Conservation (phyloP, 305 asterid species). For the Fraxinus nigra region DNA sequence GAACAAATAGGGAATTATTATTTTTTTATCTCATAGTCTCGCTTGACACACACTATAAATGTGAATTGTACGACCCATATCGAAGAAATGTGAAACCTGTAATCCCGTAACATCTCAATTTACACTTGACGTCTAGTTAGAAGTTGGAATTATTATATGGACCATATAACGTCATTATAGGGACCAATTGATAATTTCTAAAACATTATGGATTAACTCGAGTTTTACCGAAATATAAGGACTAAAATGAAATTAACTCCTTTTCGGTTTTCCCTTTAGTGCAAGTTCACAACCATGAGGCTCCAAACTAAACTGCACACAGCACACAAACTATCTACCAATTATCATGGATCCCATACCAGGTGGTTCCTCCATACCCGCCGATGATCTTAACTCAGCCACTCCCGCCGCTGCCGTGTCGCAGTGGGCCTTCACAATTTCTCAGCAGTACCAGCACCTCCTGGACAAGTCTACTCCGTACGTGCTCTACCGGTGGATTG, state of each 20-base stretch:
- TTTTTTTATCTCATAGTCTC: too few species aligned
- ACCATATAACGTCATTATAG: background rate
- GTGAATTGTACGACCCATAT: too few species aligned
- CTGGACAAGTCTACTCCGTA: slow-evolving; percentile 55
- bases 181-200: background rate
- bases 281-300: background rate
- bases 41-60: too few species aligned
- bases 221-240: background rate
- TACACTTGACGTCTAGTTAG: background rate
- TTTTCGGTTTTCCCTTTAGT: background rate
- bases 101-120: background rate
- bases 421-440: slow-evolving; percentile 27
- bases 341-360: slow-evolving; percentile 32
- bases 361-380: slow-evolving; percentile 22
- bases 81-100: background rate
- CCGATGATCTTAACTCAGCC: slow-evolving; percentile 21
- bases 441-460: slow-evolving; percentile 48
- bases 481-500: slow-evolving; percentile 59
- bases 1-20: too few species aligned
- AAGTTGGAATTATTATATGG: background rate
- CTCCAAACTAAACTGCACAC: background rate
- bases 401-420: slow-evolving; percentile 21
- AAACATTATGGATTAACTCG: background rate
- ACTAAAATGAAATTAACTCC: background rate
- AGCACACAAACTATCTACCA: background rate